phyloP scores from a whole-genome alignment of 441 rosid species.

The Arabidopsis hybrid region DNA sequence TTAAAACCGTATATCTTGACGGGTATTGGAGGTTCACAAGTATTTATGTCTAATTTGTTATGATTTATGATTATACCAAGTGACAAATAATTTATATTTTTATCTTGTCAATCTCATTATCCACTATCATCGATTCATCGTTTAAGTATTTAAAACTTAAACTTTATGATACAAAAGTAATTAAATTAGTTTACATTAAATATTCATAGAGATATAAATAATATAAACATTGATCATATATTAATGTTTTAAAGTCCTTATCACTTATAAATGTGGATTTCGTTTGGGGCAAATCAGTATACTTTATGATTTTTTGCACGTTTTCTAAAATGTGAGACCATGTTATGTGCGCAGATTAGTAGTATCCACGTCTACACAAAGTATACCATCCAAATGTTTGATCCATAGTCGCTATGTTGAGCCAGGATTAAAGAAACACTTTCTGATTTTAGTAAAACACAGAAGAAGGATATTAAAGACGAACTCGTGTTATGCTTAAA shows the following conservation, averaged over 20 bases:
- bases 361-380: conserved; percentile 22
- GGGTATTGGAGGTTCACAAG: background rate
- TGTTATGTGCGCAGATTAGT: conserved; percentile 31
- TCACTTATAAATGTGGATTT: conserved; percentile 37
- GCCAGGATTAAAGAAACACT: background rate
- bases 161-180: background rate
- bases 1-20: too few relatives aligned
- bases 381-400: background rate
- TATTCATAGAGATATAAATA: background rate
- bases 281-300: conserved; percentile 16
- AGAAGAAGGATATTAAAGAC: background rate
- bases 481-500: background rate
- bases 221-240: background rate
- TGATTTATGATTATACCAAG: background rate
- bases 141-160: background rate
- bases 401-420: background rate
- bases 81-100: background rate
- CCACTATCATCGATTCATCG: background rate
- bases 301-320: conserved; percentile 25
- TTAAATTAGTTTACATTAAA: background rate
- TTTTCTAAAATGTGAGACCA: conserved; percentile 8
- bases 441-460: background rate
- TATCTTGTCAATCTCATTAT: conserved; percentile 3
- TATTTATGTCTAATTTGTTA: too few relatives aligned
- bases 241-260: conserved; percentile 5